These are phyloP conservation scores for Diaporthe vexans DNA, from an alignment of 2,329 filamentous ascomycete genomes.

Conservation along the genomic window DNA sequence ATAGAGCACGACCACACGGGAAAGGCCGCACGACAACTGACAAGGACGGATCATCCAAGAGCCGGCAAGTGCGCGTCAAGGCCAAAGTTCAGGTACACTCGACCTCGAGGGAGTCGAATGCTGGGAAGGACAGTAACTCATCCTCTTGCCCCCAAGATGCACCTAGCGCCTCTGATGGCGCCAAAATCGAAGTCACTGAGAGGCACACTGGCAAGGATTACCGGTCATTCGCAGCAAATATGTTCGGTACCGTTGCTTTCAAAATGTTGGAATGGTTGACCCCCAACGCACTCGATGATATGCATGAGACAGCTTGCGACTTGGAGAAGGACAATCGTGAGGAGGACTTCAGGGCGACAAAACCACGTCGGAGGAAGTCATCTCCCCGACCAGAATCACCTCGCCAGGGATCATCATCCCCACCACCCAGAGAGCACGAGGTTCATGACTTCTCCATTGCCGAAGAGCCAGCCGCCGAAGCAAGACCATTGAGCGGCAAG, in stretches of 20 bases:
- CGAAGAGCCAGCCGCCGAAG: slow-evolving; percentile 31
- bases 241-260: slow-evolving; percentile 76
- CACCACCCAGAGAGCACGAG: slow-evolving; percentile 1
- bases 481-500: background rate
- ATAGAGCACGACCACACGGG: slow-evolving; percentile 44
- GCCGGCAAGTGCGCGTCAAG: slow-evolving; percentile 33
- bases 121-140: slow-evolving; percentile 20
- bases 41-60: slow-evolving; percentile 12
- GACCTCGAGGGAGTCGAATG: slow-evolving; percentile 24
- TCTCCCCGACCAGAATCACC: slow-evolving; percentile 36
- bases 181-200: slow-evolving; percentile 59
- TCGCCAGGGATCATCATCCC: background rate
- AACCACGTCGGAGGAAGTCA: slow-evolving; percentile 33
- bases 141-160: slow-evolving; percentile 15
- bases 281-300: slow-evolving; percentile 66
- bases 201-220: slow-evolving; percentile 67
- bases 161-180: background rate
- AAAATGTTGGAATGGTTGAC: slow-evolving; percentile 81
- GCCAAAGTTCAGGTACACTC: slow-evolving; percentile 37
- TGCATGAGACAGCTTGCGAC: slow-evolving; percentile 57
- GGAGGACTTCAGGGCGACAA: slow-evolving; percentile 42
- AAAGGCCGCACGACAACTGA: slow-evolving; percentile 30
- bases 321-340: slow-evolving; percentile 49
- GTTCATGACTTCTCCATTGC: slow-evolving; percentile 35
- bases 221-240: slow-evolving; percentile 72